phyloP scores from a whole-genome alignment of 345 rosid species.

The Aethionema arabicum region DNA sequence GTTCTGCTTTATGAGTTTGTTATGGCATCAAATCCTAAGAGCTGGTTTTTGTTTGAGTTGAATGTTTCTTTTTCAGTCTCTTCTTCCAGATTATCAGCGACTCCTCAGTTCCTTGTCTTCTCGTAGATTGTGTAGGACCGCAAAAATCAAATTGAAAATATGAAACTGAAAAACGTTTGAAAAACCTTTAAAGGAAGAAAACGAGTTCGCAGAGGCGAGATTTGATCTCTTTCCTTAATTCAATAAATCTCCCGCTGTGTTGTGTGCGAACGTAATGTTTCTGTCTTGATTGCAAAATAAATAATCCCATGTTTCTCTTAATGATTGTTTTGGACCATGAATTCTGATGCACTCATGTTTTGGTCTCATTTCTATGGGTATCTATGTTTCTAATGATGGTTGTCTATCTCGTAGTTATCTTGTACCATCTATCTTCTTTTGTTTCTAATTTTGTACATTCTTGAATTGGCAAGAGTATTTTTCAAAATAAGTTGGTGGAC shows the following conservation, averaged over 20 bases:
- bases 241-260: no score
- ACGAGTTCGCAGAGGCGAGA: no score
- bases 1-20: constrained; percentile 14
- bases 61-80: constrained; percentile 69
- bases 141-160: no score
- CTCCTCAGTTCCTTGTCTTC: constrained; percentile 94
- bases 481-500: constrained; percentile 98
- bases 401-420: no score
- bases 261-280: constrained; percentile 77
- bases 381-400: no score
- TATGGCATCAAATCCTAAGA: constrained; percentile 32
- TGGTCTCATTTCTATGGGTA: no score
- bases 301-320: background rate
- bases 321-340: no score
- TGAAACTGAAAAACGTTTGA: no score
- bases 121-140: no score
- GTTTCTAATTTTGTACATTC: constrained; percentile 5
- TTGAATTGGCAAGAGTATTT: constrained; percentile 77
- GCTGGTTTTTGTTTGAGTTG: constrained; percentile 44
- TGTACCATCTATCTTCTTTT: constrained; percentile 10
- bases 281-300: constrained; percentile 13
- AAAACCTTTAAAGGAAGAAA: no score
- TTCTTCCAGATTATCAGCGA: constrained; percentile 99
- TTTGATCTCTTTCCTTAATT: no score
- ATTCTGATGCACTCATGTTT: no score